Base-by-base conservation (phyloP, 495 filamentous ascomycete genomes). In the Aspergillus ostianus region DNA sequence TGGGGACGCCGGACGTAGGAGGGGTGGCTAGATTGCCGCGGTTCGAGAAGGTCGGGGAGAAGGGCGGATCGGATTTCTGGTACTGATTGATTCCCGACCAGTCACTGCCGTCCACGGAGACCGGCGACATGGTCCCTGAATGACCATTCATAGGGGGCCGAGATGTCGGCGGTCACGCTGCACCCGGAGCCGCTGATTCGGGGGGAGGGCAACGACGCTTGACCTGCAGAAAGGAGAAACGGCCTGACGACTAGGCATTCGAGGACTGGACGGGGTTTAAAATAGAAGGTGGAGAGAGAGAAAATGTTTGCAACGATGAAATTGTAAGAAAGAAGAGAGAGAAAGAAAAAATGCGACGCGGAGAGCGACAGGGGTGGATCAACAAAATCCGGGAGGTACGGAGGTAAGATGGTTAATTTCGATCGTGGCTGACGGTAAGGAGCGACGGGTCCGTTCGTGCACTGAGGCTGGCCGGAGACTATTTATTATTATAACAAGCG, bases 41-140 rank as follows among this genome's bases (percentile, higher is more conserved):
- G 65, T 75, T 82, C 51, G 76, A 72, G 56, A 75, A 70, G 21
- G 74, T 77, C 27, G 85, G 81, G 51, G 82, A 82, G 56, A 82
- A 83, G 27, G 82, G 76, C 49, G 78, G 67, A 36, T 80, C 81
- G 67, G 86, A 78, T 61, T 79, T 80, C 51, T 87, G 83, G 69
- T 95, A 93, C 66, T 85, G 83, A 51, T 86, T 84, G 60, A 89
- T 83, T 52, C 86, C 88, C 21, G 91, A 92, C 92, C 91, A 96
- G 74, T 96, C 92, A 76, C 87, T 95, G 64, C 88, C 85, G 69
- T 85, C 87, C 67, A 87, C 85, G 71, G 91, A 93, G 70, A 90
- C 86, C 70, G 91, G 91, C 71, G 91, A 93, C 75, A 93, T 85
- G 62, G 90, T 88, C 71, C 82, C 84, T 64, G 79, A 74, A 63